Evolutionary conservation across 805 yeast species (phyloP).

Genomic region (Lipomyces mesembrius): DNA sequence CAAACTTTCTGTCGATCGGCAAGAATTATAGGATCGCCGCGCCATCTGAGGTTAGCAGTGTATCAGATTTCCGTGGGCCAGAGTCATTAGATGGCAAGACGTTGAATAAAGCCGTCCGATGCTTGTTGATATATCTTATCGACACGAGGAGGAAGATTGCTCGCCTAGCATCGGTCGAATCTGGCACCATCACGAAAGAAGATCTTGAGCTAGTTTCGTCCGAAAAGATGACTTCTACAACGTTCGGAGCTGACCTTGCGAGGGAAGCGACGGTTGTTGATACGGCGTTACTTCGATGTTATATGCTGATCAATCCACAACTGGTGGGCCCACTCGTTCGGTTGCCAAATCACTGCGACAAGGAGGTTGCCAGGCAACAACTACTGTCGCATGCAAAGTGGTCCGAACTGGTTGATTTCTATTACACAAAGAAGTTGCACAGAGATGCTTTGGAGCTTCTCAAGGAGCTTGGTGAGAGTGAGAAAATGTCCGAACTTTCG

Average conservation of each 20-base stretch:
- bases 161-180: conserved; percentile 40
- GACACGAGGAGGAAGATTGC: conserved; percentile 56
- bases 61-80: conserved; percentile 10
- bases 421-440: conserved; percentile 65
- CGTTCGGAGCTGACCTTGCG: conserved; percentile 41
- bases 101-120: conserved; percentile 39
- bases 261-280: conserved; percentile 60
- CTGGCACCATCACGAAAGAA: conserved; percentile 28
- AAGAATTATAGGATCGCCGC: conserved; percentile 15
- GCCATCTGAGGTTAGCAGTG: conserved; percentile 19
- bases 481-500: conserved; percentile 39
- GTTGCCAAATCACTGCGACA: conserved; percentile 73
- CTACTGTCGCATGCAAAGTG: conserved; percentile 56
- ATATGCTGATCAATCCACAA: conserved; percentile 67
- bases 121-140: conserved; percentile 53
- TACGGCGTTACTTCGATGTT: conserved; percentile 76
- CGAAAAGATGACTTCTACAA: conserved; percentile 37
- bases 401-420: conserved; percentile 78
- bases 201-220: conserved; percentile 27
- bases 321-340: conserved; percentile 83
- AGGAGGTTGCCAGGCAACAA: conserved; percentile 60
- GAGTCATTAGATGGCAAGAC: conserved; percentile 24
- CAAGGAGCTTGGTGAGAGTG: conserved; percentile 45
- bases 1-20: conserved; percentile 31
- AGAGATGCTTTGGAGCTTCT: conserved; percentile 68